Conservation (phyloP, 2,329 filamentous ascomycete genomes). For the Fusarium nisikadoi region DNA sequence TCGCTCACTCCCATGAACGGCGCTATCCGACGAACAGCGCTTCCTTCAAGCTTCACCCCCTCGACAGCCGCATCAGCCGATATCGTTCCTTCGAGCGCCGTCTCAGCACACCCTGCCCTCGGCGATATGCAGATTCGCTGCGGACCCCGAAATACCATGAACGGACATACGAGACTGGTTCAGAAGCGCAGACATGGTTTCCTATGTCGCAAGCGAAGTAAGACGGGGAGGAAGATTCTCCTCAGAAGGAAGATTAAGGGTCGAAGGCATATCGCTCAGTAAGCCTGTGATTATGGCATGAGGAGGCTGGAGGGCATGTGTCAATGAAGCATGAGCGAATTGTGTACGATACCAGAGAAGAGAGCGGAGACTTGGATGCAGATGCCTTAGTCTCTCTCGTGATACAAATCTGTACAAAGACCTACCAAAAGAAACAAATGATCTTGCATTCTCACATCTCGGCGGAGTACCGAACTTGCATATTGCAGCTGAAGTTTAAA, state of each 20-base stretch:
- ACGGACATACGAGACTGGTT: constrained; percentile 62
- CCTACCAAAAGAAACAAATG: constrained; percentile 16
- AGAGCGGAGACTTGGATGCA: constrained; percentile 16
- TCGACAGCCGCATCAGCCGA: constrained; percentile 50
- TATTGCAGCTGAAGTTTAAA: constrained; percentile 7
- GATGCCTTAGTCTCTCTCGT: constrained; percentile 11
- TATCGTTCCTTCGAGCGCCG: constrained; percentile 56
- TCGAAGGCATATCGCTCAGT: constrained; percentile 52
- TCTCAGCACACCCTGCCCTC: constrained; percentile 66
- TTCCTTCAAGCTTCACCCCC: constrained; percentile 48
- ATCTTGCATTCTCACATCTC: constrained; percentile 12
- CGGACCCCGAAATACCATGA: constrained; percentile 69
- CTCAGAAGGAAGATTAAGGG: constrained; percentile 64
- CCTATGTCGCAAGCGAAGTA: constrained; percentile 60
- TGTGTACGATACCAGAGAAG: constrained; percentile 40
- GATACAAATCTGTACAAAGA: constrained; percentile 41
- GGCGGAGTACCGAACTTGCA: constrained; percentile 14
- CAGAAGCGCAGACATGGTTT: constrained; percentile 71
- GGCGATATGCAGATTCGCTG: constrained; percentile 64
- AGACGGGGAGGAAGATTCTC: constrained; percentile 64
- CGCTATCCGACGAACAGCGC: constrained; percentile 47
- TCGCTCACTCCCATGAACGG: constrained; percentile 50
- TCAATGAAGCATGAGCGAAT: constrained; percentile 9
- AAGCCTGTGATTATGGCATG: background rate
- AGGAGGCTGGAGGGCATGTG: constrained; percentile 5